Percentiles rank a stretch among this genome's conserved stretches.
Evolutionary conservation across 2,329 filamentous ascomycete species (phyloP).

Genomic region (Paraconiothyrium brasiliense): DNA sequence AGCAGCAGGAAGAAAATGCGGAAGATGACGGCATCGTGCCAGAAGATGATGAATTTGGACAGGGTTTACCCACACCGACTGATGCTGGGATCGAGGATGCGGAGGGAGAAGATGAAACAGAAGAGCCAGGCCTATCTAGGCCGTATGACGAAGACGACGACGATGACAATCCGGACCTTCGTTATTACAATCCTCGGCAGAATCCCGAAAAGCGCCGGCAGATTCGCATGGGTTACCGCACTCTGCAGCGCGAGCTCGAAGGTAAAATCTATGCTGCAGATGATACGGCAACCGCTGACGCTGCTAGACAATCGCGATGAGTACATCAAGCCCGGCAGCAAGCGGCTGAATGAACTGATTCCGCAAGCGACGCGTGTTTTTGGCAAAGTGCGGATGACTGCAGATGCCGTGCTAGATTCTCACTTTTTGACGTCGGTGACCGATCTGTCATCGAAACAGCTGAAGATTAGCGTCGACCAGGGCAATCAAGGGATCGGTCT

Average conservation of each 20-base stretch:
- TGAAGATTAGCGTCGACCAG: slow-evolving; percentile 72
- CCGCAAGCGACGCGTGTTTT: slow-evolving; percentile 65
- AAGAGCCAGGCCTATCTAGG: slow-evolving; percentile 18
- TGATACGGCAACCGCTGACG: slow-evolving; percentile 5
- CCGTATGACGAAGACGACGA: slow-evolving; percentile 30
- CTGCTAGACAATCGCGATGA: slow-evolving; percentile 73
- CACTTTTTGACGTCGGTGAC: slow-evolving; percentile 83
- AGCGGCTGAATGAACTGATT: slow-evolving; percentile 72
- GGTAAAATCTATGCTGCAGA: slow-evolving; percentile 51
- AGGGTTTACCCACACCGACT: background rate
- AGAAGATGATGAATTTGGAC: slow-evolving; percentile 30
- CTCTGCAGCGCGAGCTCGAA: slow-evolving; percentile 69
- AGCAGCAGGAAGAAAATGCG: slow-evolving; percentile 24
- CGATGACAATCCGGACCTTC: slow-evolving; percentile 42
- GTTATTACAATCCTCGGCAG: slow-evolving; percentile 83
- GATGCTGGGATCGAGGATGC: slow-evolving; percentile 17
- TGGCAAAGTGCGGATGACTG: slow-evolving; percentile 81
- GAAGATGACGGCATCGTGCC: slow-evolving; percentile 16
- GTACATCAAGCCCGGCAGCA: slow-evolving; percentile 71
- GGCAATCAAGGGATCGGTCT: slow-evolving; percentile 79
- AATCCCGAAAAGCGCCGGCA: slow-evolving; percentile 75
- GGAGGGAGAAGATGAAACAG: slow-evolving; percentile 23
- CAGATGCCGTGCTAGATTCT: slow-evolving; percentile 89
- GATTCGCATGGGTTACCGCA: slow-evolving; percentile 75
- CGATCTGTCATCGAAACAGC: slow-evolving; percentile 82